Percentiles rank a stretch among this genome's conserved stretches.
Conservation (phyloP, 148 eudicot genomes). For the Salicornia ramosissima region DNA sequence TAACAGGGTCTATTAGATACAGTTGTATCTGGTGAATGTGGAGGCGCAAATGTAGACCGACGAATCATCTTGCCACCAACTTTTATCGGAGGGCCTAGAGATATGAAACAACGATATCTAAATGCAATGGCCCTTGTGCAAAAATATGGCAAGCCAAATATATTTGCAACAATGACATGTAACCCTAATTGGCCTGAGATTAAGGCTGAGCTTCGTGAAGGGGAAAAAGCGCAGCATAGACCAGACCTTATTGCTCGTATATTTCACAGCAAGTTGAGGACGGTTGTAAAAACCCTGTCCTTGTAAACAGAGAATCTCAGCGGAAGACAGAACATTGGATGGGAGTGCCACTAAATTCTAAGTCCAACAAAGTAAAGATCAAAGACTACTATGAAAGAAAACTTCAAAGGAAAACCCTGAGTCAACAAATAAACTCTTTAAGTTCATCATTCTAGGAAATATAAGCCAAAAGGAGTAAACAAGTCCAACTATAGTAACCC, state of each 20-base stretch:
- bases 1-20: conserved; percentile 9
- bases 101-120: not conserved
- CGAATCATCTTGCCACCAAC: not conserved
- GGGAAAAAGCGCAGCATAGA: not conserved
- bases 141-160: conserved; percentile 8
- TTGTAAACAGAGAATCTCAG: too few relatives aligned
- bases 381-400: too few relatives aligned
- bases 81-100: conserved; percentile 10
- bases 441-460: too few relatives aligned
- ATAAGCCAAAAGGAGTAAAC: too few relatives aligned
- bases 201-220: not conserved
- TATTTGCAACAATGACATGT: conserved; percentile 17
- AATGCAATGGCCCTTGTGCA: conserved; percentile 14
- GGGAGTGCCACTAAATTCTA: too few relatives aligned
- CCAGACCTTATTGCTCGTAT: not conserved
- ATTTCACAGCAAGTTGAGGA: not conserved
- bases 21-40: not conserved
- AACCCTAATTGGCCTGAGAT: conserved; percentile 13
- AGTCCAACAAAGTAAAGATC: too few relatives aligned
- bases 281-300: too few relatives aligned
- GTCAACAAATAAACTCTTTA: too few relatives aligned
- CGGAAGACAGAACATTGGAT: too few relatives aligned
- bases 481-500: too few relatives aligned
- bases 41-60: not conserved
- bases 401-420: too few relatives aligned